Evolutionary conservation across 1,284 basidiomycete genomes (phyloP).

Genomic region (Microbotryum saponariae): DNA sequence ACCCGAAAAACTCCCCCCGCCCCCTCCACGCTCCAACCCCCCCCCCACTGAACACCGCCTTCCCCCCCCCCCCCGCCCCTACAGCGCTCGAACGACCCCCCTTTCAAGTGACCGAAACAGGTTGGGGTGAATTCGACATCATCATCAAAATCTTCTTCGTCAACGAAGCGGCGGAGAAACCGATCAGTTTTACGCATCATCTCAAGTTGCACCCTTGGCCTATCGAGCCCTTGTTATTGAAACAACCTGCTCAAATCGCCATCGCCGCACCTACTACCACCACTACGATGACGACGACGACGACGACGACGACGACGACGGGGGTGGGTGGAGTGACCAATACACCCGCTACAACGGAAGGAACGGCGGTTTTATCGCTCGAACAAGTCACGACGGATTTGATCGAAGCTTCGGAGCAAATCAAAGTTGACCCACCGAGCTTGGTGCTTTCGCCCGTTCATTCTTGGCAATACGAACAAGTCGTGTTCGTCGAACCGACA

Average conservation of each 20-base stretch:
- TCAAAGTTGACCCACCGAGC: conserved; percentile 7
- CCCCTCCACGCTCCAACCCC: conserved; percentile 3
- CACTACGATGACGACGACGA: too few relatives aligned
- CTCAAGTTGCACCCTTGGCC: conserved; percentile 94
- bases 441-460: conserved; percentile 53
- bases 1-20: conserved; percentile 4
- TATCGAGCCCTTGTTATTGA: conserved; percentile 23
- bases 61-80: background rate
- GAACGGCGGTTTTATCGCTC: background rate
- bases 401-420: background rate
- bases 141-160: conserved; percentile 88
- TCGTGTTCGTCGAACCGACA: conserved; percentile 92
- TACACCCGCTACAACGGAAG: background rate
- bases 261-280: conserved; percentile 52
- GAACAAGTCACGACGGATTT: conserved; percentile 3
- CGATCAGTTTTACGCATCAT: conserved; percentile 77
- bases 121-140: conserved; percentile 99
- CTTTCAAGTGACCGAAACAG: conserved; percentile 91
- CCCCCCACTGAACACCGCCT: background rate
- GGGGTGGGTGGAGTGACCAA: conserved; percentile 25
- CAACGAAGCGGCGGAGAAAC: conserved; percentile 86
- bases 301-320: conserved; percentile 7
- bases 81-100: conserved; percentile 85
- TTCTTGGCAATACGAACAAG: conserved; percentile 98
- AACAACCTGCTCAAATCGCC: conserved; percentile 23